Conservation (phyloP, 2,329 filamentous ascomycete species). For the Trichophyton mentagrophytes region DNA sequence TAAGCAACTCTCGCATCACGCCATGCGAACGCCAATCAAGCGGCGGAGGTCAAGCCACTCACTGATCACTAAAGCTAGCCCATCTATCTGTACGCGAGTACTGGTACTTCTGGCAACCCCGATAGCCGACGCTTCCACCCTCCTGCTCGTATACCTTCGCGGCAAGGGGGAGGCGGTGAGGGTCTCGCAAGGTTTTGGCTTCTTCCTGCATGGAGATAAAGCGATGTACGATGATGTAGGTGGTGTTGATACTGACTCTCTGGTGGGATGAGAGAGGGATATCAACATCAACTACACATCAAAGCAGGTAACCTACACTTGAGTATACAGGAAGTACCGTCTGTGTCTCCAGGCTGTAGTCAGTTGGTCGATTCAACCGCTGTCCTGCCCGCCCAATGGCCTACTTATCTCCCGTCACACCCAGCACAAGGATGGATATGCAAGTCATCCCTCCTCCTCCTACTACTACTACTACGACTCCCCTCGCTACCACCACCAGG, state of each 20-base stretch:
- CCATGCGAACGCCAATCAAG: constrained; percentile 1
- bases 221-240: neutral
- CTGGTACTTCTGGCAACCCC: too few relatives aligned
- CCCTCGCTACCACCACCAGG: neutral
- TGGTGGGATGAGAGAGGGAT: too few relatives aligned
- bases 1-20: neutral
- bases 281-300: too few relatives aligned
- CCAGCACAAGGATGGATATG: neutral
- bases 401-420: neutral
- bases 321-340: too few relatives aligned
- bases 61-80: neutral
- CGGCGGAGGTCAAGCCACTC: neutral
- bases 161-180: neutral
- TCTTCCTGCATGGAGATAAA: neutral
- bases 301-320: too few relatives aligned
- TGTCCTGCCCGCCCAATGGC: too few relatives aligned
- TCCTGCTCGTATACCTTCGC: neutral
- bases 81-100: neutral
- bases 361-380: too few relatives aligned
- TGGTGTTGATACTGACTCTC: neutral
- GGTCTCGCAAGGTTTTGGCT: neutral
- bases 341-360: too few relatives aligned
- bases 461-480: too few relatives aligned
- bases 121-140: neutral
- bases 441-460: neutral